Conservation (phyloP, 2,329 filamentous ascomycete species). For the Fusarium mangiferae region DNA sequence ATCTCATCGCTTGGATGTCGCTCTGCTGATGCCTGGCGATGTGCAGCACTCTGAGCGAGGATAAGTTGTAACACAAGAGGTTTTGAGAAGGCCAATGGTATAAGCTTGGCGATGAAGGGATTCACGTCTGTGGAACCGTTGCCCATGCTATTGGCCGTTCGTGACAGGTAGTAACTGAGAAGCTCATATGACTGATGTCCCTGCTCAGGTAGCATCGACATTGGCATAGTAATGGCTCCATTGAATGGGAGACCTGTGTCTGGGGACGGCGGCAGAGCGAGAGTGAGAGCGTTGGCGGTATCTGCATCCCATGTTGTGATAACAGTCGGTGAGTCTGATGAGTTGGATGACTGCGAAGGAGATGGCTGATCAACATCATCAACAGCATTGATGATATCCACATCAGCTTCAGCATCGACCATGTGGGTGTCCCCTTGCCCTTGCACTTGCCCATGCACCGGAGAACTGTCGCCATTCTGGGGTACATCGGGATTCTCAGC, state of each 20-base stretch:
- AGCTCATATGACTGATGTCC: slow-evolving; percentile 55
- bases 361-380: slow-evolving; percentile 34
- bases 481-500: slow-evolving; percentile 3
- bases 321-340: slow-evolving; percentile 26
- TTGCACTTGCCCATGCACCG: slow-evolving; percentile 17
- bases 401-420: slow-evolving; percentile 37
- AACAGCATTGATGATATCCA: slow-evolving; percentile 18
- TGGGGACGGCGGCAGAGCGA: slow-evolving; percentile 15
- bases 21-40: slow-evolving; percentile 49
- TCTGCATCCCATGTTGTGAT: slow-evolving; percentile 28
- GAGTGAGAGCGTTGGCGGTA: slow-evolving; percentile 35
- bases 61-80: slow-evolving; percentile 58
- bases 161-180: slow-evolving; percentile 57
- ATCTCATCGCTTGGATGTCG: slow-evolving; percentile 43
- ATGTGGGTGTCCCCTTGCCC: slow-evolving; percentile 40
- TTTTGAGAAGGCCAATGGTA: slow-evolving; percentile 58
- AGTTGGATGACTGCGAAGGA: slow-evolving; percentile 33
- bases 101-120: slow-evolving; percentile 57
- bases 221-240: slow-evolving; percentile 40
- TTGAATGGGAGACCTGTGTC: slow-evolving; percentile 18
- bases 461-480: slow-evolving; percentile 31
- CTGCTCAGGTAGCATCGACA: slow-evolving; percentile 46
- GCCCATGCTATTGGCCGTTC: slow-evolving; percentile 58
- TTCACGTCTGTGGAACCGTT: slow-evolving; percentile 59
- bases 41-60: slow-evolving; percentile 56